Evolutionary conservation across 495 filamentous ascomycete species (phyloP).

Genomic region (Pyronema domesticum): DNA sequence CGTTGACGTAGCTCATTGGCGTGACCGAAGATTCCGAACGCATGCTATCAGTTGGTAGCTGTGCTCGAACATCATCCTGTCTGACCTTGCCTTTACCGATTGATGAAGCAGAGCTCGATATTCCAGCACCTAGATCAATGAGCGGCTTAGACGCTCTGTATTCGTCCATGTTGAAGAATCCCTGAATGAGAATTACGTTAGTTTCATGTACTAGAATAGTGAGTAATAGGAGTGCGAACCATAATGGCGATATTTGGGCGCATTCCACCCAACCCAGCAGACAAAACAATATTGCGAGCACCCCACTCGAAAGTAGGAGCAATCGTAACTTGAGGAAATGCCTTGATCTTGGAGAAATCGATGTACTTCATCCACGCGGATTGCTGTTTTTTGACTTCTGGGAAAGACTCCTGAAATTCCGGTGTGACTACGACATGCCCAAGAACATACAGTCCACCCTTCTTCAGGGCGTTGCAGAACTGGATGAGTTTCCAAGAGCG

Average conservation of each 20-base stretch:
- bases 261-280: conserved; percentile 76
- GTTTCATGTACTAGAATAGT: not conserved
- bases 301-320: conserved; percentile 76
- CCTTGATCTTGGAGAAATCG: conserved; percentile 72
- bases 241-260: conserved; percentile 69
- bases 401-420: conserved; percentile 59
- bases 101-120: conserved; percentile 25
- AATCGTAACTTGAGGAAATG: conserved; percentile 71
- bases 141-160: conserved; percentile 38
- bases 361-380: conserved; percentile 70
- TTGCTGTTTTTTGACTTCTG: conserved; percentile 67
- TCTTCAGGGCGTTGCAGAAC: conserved; percentile 78
- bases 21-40: conserved; percentile 44
- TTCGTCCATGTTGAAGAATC: conserved; percentile 60
- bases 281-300: conserved; percentile 61
- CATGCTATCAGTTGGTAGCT: conserved; percentile 44
- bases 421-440: conserved; percentile 75
- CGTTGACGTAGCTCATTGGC: conserved; percentile 55
- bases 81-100: conserved; percentile 9
- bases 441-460: conserved; percentile 67
- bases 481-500: conserved; percentile 65
- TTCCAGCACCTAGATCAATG: conserved; percentile 28
- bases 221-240: not conserved
- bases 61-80: conserved; percentile 10
- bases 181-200: conserved; percentile 9